Base-by-base conservation (phyloP, 2,329 filamentous ascomycete genomes). In the Colletotrichum neosansevieriae region DNA sequence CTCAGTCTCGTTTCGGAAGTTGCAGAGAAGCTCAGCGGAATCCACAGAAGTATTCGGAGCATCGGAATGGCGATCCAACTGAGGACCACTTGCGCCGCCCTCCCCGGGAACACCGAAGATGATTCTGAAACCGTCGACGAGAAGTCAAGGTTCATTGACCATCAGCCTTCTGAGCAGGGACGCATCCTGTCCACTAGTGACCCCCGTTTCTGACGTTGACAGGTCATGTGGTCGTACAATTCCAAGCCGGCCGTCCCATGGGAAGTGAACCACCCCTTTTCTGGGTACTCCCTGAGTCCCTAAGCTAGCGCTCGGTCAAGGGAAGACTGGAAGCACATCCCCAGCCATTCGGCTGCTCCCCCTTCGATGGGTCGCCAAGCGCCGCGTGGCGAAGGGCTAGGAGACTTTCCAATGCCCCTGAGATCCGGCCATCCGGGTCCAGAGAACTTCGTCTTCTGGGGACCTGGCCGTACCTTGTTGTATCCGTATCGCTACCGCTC, bases 341-440 rank as follows among this genome's bases (percentile, higher is more conserved):
- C 67, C 69, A 71, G 42, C 69, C 69, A 71, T 71, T 71, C 69
- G 69, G 69, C 69, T 71, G 60, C 49, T 70, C 69, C 69, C 69
- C 67, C 69, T 67, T 71, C 15, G 49, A 63, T 70, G 69, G 69
- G 69, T 63, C 69, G 51, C 51, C 61, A 62, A 61, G 62, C 61
- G 36, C 54, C 63, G 67, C 67, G 67, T 71, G 60, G 67, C 67
- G 51, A 62, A 60, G 34, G 60, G 58, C 61, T 70, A 69, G 66
- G 69, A 63, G 57, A 66, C 66, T 67, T 69, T 63, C 51, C 9
- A 36, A 40, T 69, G 42, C 61, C 69, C 69, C 69, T 70, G 62
- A 63, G 56, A 70, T 70, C 69, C 67, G 69, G 67, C 19, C 61
- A 58, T 66, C 67, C 67, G 69, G 69, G 69, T 71, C 67, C 13